These are phyloP conservation scores for Cladobotryum mycophilum DNA, from an alignment of 2,329 filamentous ascomycete genomes.

Conservation along the genomic window DNA sequence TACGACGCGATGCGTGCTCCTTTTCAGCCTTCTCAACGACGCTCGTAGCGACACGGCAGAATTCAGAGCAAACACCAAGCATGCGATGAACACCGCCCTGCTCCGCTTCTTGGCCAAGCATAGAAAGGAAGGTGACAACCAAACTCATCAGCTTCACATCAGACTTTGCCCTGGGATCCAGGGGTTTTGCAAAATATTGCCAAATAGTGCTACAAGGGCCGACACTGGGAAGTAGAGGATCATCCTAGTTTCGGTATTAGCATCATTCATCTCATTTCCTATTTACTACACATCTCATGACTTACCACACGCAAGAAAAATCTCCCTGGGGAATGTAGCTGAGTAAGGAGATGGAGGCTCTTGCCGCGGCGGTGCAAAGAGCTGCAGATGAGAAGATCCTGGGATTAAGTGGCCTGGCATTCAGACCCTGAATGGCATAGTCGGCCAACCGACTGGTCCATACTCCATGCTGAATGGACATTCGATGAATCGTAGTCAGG, in stretches of 20 bases:
- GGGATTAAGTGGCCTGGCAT: conserved; percentile 84
- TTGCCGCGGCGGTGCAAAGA: conserved; percentile 84
- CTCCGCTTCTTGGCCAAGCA: conserved; percentile 81
- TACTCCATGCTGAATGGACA: conserved; percentile 96
- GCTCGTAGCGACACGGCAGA: conserved; percentile 85
- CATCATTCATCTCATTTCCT: not conserved
- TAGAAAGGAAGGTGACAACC: conserved; percentile 86
- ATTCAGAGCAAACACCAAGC: conserved; percentile 91
- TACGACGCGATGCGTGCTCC: conserved; percentile 71
- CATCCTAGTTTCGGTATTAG: conserved; percentile 48
- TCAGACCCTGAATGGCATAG: conserved; percentile 90
- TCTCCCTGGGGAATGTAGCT: conserved; percentile 97
- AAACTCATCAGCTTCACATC: conserved; percentile 88
- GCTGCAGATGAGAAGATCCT: conserved; percentile 90
- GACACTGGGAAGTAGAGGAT: conserved; percentile 96
- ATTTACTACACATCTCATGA: not conserved
- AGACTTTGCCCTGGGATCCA: conserved; percentile 79
- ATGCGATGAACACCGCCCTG: conserved; percentile 90
- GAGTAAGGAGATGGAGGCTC: conserved; percentile 86
- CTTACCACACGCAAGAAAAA: conserved; percentile 89
- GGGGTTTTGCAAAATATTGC: conserved; percentile 95
- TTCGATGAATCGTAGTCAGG: conserved; percentile 92
- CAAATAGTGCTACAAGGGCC: conserved; percentile 88
- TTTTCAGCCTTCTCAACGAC: conserved; percentile 89
- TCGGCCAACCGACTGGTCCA: conserved; percentile 95